These are phyloP conservation scores for Tuber microsphaerosporum DNA, from an alignment of 495 filamentous ascomycete species.

Conservation along the genomic window DNA sequence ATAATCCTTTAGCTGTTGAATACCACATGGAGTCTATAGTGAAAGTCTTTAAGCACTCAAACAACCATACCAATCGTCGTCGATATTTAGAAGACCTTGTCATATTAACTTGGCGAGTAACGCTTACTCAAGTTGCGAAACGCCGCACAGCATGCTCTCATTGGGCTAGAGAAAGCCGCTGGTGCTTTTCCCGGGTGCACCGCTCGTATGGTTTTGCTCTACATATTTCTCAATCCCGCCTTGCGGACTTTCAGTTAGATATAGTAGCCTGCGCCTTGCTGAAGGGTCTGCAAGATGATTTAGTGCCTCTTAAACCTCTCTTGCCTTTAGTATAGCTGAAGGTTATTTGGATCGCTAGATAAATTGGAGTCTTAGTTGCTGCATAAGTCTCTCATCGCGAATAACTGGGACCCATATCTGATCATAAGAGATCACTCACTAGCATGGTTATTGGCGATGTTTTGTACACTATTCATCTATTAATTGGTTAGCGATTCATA, in stretches of 20 bases:
- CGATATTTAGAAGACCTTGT: not conserved
- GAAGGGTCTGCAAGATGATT: not conserved
- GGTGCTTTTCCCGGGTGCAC: not conserved
- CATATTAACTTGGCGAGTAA: not conserved
- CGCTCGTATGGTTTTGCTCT: not conserved
- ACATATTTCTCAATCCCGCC: not conserved
- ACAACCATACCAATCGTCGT: not conserved
- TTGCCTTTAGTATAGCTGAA: not conserved
- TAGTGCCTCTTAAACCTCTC: not conserved
- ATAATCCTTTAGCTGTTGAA: not conserved
- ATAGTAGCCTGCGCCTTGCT: not conserved
- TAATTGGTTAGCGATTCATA: not conserved
- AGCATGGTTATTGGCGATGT: not conserved
- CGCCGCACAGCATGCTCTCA: not conserved
- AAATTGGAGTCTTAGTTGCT: not conserved
- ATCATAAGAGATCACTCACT: slow-evolving; percentile 1
- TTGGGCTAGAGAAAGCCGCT: not conserved
- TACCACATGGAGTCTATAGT: not conserved
- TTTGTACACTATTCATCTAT: not conserved
- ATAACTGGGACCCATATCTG: not conserved
- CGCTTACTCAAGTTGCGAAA: not conserved
- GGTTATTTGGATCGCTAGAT: not conserved
- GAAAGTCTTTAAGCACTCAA: not conserved
- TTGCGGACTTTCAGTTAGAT: not conserved
- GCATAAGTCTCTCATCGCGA: not conserved